Evolutionary conservation across 23 red algal genomes (phyloP), one percentile per base, ranked within the genome.

Genomic region (Pyropia yezoensis): DNA sequence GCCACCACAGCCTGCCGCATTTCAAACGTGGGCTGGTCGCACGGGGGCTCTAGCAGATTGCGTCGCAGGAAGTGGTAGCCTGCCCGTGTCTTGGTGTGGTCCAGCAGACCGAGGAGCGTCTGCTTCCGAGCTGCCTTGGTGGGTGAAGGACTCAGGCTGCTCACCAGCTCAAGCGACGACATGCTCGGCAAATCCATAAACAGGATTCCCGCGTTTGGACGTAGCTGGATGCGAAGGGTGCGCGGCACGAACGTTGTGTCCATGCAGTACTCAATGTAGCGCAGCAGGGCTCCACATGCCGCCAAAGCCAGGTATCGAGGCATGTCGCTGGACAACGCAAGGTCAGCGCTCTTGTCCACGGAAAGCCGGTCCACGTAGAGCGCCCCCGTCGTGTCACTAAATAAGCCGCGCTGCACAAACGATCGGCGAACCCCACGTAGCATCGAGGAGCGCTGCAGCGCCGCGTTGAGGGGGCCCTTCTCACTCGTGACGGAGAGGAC

Each of bases 11-110:
- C 80, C 54, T 90, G 94, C 60, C 85, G 61, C 58, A 74, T 64
- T 14, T 58, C 59, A 29, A 98, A 91, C 24, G 86, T 80, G n/a
- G 61, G 8, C 15, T 70, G 50, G 50, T 91, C 77, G 18, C 66
- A 28, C 33, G 65, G 83, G 1, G 94, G 94, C 71, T 98, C 94
- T 61, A 98, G 62, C 56, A 98, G 62, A 27, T 59, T 68, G 1
- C 82, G 73, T 21, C 94, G 59, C 27, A 98, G 49, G 26, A 88
- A 78, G 23, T 82, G 59, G 21, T 65, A 73, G 2, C 94, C 94
- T 3, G 75, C 69, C 19, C 68, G 72, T 15, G 94, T 98, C n/a
- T 60, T 69, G 9, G 81, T 88, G 11, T 59, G 26, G 54, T 89
- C 75, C 57, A 96, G 67, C 12, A 54, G 65, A 3, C 53, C 52